Conservation (phyloP, 169 alveolate genomes). For the Plasmodium relictum region DNA sequence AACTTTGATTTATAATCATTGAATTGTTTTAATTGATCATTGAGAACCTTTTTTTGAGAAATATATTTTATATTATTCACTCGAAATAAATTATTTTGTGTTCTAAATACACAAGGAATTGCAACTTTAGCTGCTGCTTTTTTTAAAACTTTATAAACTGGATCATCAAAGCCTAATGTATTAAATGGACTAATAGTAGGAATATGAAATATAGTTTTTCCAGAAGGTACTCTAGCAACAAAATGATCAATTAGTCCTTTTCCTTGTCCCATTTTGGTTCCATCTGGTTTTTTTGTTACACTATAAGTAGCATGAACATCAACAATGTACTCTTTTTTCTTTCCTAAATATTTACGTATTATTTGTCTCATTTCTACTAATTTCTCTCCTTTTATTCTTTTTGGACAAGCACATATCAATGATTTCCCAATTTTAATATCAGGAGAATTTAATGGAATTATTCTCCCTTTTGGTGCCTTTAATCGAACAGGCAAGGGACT, state of each 20-base stretch:
- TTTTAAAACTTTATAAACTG: conserved; percentile 64
- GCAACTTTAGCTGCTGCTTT: conserved; percentile 76
- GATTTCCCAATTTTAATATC: conserved; percentile 84
- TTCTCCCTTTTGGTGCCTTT: conserved; percentile 88
- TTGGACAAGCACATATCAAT: conserved; percentile 83
- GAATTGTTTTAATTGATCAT: conserved; percentile 46
- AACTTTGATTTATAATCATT: conserved; percentile 38
- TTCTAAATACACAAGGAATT: conserved; percentile 67
- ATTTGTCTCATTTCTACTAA: conserved; percentile 83
- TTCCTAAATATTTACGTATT: conserved; percentile 81
- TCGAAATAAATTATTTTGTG: conserved; percentile 68
- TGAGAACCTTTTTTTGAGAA: conserved; percentile 44
- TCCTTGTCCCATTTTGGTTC: conserved; percentile 90
- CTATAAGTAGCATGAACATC: conserved; percentile 88
- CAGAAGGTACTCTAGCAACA: conserved; percentile 89
- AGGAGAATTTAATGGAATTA: conserved; percentile 81
- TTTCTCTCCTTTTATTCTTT: conserved; percentile 84
- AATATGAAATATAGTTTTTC: conserved; percentile 72
- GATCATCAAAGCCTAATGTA: conserved; percentile 72
- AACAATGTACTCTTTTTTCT: conserved; percentile 80
- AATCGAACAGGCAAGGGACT: conserved; percentile 83
- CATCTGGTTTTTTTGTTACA: conserved; percentile 88
- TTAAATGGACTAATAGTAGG: conserved; percentile 71
- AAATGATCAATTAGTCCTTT: conserved; percentile 84
- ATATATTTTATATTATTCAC: conserved; percentile 60